Conservation (phyloP, 2,329 filamentous ascomycete species). For the Boeremia lycopersici region DNA sequence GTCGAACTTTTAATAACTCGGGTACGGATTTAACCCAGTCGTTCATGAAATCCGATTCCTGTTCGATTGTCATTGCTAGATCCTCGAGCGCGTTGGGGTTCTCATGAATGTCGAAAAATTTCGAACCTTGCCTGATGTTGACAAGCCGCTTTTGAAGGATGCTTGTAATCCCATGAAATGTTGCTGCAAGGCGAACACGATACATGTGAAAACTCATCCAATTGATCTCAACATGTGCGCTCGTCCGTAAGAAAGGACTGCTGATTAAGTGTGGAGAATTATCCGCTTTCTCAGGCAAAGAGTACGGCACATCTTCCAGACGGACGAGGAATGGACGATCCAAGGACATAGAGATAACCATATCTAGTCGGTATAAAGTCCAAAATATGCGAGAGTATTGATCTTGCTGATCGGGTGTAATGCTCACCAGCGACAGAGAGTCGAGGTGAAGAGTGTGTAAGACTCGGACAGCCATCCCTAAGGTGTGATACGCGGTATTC, state of each 20-base stretch:
- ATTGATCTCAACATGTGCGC: background rate
- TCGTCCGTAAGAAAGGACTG: background rate
- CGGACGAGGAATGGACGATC: slow-evolving; percentile 7
- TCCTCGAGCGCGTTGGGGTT: slow-evolving; percentile 3
- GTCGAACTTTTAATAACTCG: background rate
- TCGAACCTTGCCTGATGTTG: slow-evolving; percentile 2
- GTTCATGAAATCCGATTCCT: background rate
- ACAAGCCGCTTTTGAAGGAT: background rate
- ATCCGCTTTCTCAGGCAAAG: slow-evolving; percentile 1
- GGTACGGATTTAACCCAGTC: slow-evolving; percentile 2
- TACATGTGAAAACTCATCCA: slow-evolving; percentile 5
- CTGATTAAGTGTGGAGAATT: background rate
- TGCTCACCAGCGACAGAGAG: background rate
- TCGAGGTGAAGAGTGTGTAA: slow-evolving; percentile 1
- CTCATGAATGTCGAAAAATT: slow-evolving; percentile 4
- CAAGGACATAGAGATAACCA: slow-evolving; percentile 10
- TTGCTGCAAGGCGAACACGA: slow-evolving; percentile 1
- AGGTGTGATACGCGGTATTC: slow-evolving; percentile 4
- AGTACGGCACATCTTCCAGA: slow-evolving; percentile 5
- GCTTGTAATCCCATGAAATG: background rate
- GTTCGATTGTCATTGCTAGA: slow-evolving; percentile 1
- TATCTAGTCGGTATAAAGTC: slow-evolving; percentile 5
- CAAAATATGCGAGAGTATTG: slow-evolving; percentile 1
- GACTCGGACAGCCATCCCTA: slow-evolving; percentile 9
- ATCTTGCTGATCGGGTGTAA: background rate